Conservation (phyloP, 2,329 filamentous ascomycete genomes). For the Paecilomyces sp. region DNA sequence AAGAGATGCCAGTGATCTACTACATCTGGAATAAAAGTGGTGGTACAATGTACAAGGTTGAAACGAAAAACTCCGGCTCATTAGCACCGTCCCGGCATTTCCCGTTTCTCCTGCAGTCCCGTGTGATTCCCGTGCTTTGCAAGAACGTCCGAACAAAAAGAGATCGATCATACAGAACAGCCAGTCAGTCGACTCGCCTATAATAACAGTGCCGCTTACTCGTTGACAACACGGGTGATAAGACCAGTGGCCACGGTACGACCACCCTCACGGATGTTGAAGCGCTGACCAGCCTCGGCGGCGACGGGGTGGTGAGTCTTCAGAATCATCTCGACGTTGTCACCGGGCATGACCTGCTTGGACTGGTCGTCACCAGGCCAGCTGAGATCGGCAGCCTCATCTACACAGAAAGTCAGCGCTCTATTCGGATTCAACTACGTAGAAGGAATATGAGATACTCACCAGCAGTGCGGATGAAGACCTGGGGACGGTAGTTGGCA, state of each 20-base stretch:
- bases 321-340: slow-evolving; percentile 97
- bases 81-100: slow-evolving; percentile 5
- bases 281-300: slow-evolving; percentile 84
- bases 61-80: slow-evolving; percentile 8
- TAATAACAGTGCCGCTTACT: slow-evolving; percentile 18
- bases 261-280: slow-evolving; percentile 97
- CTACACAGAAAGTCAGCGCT: slow-evolving; percentile 19
- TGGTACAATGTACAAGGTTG: slow-evolving; percentile 1
- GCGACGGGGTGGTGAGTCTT: slow-evolving; percentile 79
- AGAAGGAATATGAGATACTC: slow-evolving; percentile 36
- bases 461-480: slow-evolving; percentile 90
- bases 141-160: slow-evolving; percentile 20
- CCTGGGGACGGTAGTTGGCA: slow-evolving; percentile 93
- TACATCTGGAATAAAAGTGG: slow-evolving; percentile 2
- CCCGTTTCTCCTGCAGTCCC: slow-evolving; percentile 8
- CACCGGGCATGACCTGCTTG: slow-evolving; percentile 94
- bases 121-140: slow-evolving; percentile 29
- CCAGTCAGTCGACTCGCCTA: slow-evolving; percentile 9
- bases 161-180: slow-evolving; percentile 23
- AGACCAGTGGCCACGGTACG: slow-evolving; percentile 80
- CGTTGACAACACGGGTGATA: slow-evolving; percentile 62
- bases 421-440: background rate
- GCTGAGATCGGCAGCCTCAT: slow-evolving; percentile 65
- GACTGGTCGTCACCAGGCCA: slow-evolving; percentile 76
- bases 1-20: background rate